Evolutionary conservation across 1,139 yeast species (phyloP).

Genomic region (Yamadazyma spencermartinsiae): DNA sequence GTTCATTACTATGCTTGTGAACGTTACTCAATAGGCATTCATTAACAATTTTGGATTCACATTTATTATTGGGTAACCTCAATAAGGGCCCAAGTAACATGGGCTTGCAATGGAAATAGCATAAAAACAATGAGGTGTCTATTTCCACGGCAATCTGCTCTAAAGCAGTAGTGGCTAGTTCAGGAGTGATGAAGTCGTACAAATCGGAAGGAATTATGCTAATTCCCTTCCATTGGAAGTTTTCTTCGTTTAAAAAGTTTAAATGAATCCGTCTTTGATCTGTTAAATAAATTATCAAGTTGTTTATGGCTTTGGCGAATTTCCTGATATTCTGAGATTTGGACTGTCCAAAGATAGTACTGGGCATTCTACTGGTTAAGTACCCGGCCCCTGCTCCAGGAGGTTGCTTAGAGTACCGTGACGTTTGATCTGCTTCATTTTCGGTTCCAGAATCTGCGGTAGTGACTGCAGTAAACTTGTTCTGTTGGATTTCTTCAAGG

Average conservation of each 20-base stretch:
- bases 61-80: slow-evolving; percentile 67
- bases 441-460: slow-evolving; percentile 35
- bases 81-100: slow-evolving; percentile 81
- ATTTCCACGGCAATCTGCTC: slow-evolving; percentile 36
- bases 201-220: slow-evolving; percentile 42
- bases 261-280: slow-evolving; percentile 53
- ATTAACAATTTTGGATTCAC: slow-evolving; percentile 67
- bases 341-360: slow-evolving; percentile 13
- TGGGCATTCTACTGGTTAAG: slow-evolving; percentile 8
- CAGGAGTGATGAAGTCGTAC: slow-evolving; percentile 22
- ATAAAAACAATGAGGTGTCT: slow-evolving; percentile 77
- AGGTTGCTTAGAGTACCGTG: slow-evolving; percentile 5
- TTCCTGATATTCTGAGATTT: slow-evolving; percentile 27
- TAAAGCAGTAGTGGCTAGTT: slow-evolving; percentile 10
- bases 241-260: slow-evolving; percentile 34
- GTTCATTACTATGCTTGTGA: slow-evolving; percentile 33
- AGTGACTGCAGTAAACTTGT: slow-evolving; percentile 11
- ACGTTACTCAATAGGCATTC: slow-evolving; percentile 42
- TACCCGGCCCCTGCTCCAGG: slow-evolving; percentile 1
- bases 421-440: slow-evolving; percentile 15
- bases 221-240: slow-evolving; percentile 47
- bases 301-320: slow-evolving; percentile 47
- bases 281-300: slow-evolving; percentile 55
- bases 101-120: slow-evolving; percentile 68
- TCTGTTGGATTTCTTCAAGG: slow-evolving; percentile 25